phyloP scores from a whole-genome alignment of 306 rosid species.

The Gastrolobium bilobum region DNA sequence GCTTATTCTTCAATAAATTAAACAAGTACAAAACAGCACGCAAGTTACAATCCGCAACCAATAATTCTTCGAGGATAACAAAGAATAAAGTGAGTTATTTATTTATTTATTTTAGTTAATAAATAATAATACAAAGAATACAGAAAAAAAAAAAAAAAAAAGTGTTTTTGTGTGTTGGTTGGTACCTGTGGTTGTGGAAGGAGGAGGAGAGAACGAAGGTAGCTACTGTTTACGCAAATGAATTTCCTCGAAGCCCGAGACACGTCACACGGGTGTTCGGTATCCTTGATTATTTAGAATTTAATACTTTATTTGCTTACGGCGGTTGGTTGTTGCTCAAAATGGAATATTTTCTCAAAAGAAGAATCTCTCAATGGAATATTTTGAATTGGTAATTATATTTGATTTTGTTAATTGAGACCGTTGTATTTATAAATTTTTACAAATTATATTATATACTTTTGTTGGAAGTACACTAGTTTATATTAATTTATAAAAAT shows the following conservation, averaged over 20 bases:
- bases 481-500: too few relatives aligned
- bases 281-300: not conserved
- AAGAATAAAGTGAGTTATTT: not conserved
- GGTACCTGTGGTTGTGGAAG: constrained; percentile 1
- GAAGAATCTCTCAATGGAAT: too few relatives aligned
- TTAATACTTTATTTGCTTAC: not conserved
- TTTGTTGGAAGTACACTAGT: too few relatives aligned
- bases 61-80: not conserved
- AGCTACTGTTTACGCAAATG: constrained; percentile 30
- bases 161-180: not conserved
- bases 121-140: not conserved
- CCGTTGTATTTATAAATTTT: too few relatives aligned
- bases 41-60: not conserved
- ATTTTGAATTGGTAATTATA: too few relatives aligned
- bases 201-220: constrained; percentile 26
- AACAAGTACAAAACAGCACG: not conserved
- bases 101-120: not conserved
- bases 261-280: not conserved
- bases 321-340: too few relatives aligned
- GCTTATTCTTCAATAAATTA: constrained; percentile 3
- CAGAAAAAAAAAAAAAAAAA: not conserved
- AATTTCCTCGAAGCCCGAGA: not conserved
- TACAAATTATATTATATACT: too few relatives aligned
- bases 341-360: too few relatives aligned
- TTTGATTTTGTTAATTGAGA: too few relatives aligned